phyloP scores from a whole-genome alignment of 2,329 filamentous ascomycete species.

The Setomelanomma holmii region DNA sequence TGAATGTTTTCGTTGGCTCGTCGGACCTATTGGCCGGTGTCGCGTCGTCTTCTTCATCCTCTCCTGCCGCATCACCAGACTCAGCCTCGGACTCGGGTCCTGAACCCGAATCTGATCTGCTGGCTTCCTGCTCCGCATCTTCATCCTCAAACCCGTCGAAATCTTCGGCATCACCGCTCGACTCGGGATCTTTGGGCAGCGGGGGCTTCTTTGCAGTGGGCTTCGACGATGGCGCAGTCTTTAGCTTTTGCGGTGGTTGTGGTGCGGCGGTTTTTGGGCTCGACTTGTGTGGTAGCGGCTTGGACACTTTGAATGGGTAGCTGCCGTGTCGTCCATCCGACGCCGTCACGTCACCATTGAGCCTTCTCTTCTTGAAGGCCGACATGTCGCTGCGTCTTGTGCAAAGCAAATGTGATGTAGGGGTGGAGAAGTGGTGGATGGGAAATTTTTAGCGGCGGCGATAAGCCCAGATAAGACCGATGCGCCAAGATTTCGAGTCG shows the following conservation, averaged over 20 bases:
- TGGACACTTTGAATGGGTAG: slow-evolving; percentile 26
- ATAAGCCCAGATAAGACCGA: slow-evolving; percentile 25
- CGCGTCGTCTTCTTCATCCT: slow-evolving; percentile 1
- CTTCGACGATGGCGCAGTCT: not conserved
- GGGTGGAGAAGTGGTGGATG: not conserved
- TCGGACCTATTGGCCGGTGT: slow-evolving; percentile 9
- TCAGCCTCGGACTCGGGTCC: not conserved
- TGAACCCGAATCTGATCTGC: not conserved
- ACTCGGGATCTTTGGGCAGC: slow-evolving; percentile 30
- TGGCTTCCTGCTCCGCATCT: slow-evolving; percentile 3
- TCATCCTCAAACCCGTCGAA: slow-evolving; percentile 11
- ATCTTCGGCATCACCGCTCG: slow-evolving; percentile 28
- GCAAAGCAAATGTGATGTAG: slow-evolving; percentile 7
- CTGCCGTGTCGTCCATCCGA: slow-evolving; percentile 10
- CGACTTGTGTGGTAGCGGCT: slow-evolving; percentile 19
- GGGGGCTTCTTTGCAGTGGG: slow-evolving; percentile 2
- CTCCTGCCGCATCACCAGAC: not conserved
- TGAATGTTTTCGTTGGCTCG: slow-evolving; percentile 67
- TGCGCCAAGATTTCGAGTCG: slow-evolving; percentile 29
- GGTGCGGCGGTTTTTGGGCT: slow-evolving; percentile 9
- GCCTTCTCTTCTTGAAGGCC: slow-evolving; percentile 53
- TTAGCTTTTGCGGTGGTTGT: not conserved
- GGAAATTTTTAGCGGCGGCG: slow-evolving; percentile 24
- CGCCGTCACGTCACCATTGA: slow-evolving; percentile 27
- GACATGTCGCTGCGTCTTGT: slow-evolving; percentile 42